phyloP scores from a whole-genome alignment of 352 stramenopile species.

The Thalassiosira hispida region DNA sequence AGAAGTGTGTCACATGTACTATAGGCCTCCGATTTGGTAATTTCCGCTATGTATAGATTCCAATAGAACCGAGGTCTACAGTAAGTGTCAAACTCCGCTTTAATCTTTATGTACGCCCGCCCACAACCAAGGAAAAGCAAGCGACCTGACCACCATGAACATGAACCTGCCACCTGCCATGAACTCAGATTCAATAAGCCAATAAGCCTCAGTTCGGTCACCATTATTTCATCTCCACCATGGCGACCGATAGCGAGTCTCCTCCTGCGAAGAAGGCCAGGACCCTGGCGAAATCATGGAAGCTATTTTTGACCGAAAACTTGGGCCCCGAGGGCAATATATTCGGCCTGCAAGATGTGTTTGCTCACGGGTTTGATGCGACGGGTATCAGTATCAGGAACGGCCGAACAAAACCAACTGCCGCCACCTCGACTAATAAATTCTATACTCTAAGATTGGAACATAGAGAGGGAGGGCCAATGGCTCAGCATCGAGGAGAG shows the following conservation, averaged over 20 bases:
- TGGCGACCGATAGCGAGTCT: not conserved
- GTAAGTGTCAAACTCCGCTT: no score
- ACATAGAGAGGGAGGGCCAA: constrained; percentile 49
- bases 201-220: no score
- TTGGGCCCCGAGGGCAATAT: constrained; percentile 22
- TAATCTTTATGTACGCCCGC: no score
- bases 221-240: not conserved
- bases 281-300: constrained; percentile 29
- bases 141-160: no score
- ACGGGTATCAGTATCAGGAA: not conserved
- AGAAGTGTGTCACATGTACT: no score
- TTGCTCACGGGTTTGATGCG: constrained; percentile 10
- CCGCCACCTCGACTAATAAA: not conserved
- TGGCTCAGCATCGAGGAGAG: constrained; percentile 58
- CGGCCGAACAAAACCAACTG: not conserved
- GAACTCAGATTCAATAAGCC: no score
- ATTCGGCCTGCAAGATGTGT: constrained; percentile 44
- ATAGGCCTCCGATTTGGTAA: no score
- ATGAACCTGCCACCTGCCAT: no score
- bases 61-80: no score
- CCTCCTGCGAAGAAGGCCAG: constrained; percentile 17
- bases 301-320: constrained; percentile 16
- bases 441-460: constrained; percentile 57
- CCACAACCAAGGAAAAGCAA: no score
- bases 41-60: no score